Conservation (phyloP, 345 rosid species). For the Turnera subulata region DNA sequence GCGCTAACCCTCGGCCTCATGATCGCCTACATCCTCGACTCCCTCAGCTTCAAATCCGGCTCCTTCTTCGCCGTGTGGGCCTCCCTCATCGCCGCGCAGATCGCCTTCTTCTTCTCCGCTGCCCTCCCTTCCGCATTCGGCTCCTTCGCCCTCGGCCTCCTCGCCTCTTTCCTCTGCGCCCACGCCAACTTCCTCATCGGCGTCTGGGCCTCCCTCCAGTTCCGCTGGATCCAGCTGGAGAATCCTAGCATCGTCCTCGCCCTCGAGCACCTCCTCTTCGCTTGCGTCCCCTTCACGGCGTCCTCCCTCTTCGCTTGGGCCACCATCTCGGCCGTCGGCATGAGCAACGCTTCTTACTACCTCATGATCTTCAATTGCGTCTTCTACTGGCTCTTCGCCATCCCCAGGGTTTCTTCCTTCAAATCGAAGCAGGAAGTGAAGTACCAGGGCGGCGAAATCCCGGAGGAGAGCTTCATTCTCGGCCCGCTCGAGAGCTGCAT, state of each 20-base stretch:
- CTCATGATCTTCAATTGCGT: constrained; percentile 67
- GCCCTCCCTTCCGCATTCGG: constrained; percentile 55
- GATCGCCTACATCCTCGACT: constrained; percentile 89
- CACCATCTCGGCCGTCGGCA: constrained; percentile 83
- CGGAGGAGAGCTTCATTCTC: constrained; percentile 79
- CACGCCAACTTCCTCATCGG: constrained; percentile 77
- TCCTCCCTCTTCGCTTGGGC: constrained; percentile 95
- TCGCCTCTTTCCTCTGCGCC: constrained; percentile 74
- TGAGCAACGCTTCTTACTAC: constrained; percentile 79
- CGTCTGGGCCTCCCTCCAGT: constrained; percentile 92
- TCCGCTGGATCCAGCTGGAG: constrained; percentile 94
- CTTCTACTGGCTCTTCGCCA: constrained; percentile 89
- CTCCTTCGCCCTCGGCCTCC: constrained; percentile 56
- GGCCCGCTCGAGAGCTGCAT: constrained; percentile 75
- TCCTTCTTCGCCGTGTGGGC: constrained; percentile 87
- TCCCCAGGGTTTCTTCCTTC: constrained; percentile 84
- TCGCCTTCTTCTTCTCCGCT: constrained; percentile 87
- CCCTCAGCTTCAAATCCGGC: constrained; percentile 72
- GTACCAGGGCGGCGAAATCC: constrained; percentile 92
- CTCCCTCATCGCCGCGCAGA: constrained; percentile 78
- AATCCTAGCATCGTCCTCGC: constrained; percentile 83
- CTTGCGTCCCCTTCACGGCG: constrained; percentile 73
- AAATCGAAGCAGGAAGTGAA: constrained; percentile 73
- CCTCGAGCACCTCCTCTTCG: constrained; percentile 84
- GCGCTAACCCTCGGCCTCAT: constrained; percentile 79